Percentiles rank a stretch among this genome's conserved stretches.
These are phyloP conservation scores for Marasmius tenuissimus DNA, from an alignment of 1,284 basidiomycete species.

Conservation along the genomic window DNA sequence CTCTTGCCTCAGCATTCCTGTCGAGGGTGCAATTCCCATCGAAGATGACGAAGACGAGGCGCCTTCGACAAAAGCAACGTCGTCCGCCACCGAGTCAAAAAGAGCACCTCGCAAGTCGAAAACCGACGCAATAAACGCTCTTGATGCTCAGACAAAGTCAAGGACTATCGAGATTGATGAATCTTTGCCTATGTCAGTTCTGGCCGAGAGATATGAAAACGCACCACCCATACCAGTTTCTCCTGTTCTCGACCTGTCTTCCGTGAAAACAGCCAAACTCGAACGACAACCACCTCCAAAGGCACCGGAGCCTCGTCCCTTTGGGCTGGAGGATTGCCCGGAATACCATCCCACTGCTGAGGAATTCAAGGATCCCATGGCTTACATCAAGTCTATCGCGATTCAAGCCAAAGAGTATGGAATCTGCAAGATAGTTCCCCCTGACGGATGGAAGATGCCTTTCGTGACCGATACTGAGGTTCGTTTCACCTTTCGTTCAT, in stretches of 20 bases:
- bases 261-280: conserved; percentile 66
- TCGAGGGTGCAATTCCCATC: conserved; percentile 63
- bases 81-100: conserved; percentile 45
- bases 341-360: conserved; percentile 86
- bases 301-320: conserved; percentile 55
- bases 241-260: conserved; percentile 61
- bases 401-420: conserved; percentile 78
- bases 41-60: conserved; percentile 31
- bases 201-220: conserved; percentile 49
- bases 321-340: conserved; percentile 89
- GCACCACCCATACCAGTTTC: conserved; percentile 58
- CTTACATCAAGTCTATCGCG: conserved; percentile 87
- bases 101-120: conserved; percentile 85
- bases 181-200: conserved; percentile 35
- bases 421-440: conserved; percentile 96
- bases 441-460: conserved; percentile 92
- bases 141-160: conserved; percentile 64
- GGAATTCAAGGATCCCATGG: conserved; percentile 95
- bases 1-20: conserved; percentile 66
- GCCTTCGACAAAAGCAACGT: conserved; percentile 24
- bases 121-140: conserved; percentile 76
- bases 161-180: conserved; percentile 52
- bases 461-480: conserved; percentile 96
- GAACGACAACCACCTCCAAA: conserved; percentile 32
- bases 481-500: conserved; percentile 25